Evolutionary conservation across 345 rosid species (phyloP).

Genomic region (Bretschneidera sinensis): DNA sequence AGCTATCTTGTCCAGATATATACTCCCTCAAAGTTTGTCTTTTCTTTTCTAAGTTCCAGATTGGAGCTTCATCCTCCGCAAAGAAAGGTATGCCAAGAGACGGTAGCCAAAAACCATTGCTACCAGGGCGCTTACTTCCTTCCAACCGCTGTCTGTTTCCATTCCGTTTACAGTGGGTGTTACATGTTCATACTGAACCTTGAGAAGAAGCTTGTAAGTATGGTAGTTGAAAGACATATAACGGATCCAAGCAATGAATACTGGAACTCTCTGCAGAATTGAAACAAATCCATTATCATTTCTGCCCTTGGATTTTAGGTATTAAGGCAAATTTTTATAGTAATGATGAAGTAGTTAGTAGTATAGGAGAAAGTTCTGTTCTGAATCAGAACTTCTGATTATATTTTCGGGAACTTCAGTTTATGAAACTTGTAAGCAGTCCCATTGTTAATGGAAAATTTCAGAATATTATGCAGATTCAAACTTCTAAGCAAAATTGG

Average conservation of each 20-base stretch:
- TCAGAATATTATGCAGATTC: background rate
- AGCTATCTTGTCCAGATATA: background rate
- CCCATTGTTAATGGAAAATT: background rate
- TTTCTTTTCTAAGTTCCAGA: constrained; percentile 24
- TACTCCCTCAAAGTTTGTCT: constrained; percentile 1
- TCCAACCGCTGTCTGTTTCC: constrained; percentile 50
- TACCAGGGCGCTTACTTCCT: constrained; percentile 69
- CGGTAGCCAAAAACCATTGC: constrained; percentile 93
- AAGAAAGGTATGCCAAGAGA: constrained; percentile 74
- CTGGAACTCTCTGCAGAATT: constrained; percentile 72
- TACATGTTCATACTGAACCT: constrained; percentile 65
- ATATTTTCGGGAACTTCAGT: background rate
- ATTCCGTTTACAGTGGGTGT: constrained; percentile 44
- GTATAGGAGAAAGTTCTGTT: background rate
- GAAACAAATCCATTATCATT: background rate
- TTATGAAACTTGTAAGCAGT: background rate
- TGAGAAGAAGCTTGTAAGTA: constrained; percentile 87
- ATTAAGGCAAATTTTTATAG: background rate
- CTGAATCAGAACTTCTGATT: background rate
- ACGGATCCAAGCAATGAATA: constrained; percentile 86
- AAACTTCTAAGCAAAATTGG: background rate
- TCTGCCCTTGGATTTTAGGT: background rate
- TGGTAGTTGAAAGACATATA: constrained; percentile 95
- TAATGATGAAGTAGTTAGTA: background rate
- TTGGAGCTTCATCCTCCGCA: constrained; percentile 61